Conservation (phyloP, 2,329 filamentous ascomycete genomes). For the Fusarium subglutinans region DNA sequence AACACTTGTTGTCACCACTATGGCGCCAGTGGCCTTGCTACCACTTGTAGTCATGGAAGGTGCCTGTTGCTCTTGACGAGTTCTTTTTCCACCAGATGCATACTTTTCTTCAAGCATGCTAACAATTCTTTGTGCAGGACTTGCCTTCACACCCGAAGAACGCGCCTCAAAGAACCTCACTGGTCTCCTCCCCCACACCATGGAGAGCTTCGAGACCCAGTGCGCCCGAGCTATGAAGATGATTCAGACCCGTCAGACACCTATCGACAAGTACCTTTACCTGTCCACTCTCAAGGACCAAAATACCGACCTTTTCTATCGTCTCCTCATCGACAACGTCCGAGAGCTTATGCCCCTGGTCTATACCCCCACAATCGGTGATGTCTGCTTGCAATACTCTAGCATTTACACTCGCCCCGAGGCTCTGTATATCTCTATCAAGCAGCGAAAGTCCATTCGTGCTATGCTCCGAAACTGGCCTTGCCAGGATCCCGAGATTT, state of each 20-base stretch:
- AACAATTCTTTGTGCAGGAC: slow-evolving; percentile 54
- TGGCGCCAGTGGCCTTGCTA: slow-evolving; percentile 5
- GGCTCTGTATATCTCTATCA: slow-evolving; percentile 94
- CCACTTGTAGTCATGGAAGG: background rate
- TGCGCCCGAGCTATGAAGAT: slow-evolving; percentile 76
- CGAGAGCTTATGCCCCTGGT: slow-evolving; percentile 84
- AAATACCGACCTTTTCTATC: slow-evolving; percentile 85
- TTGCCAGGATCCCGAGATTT: slow-evolving; percentile 88
- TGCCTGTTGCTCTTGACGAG: background rate
- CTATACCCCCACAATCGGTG: slow-evolving; percentile 91
- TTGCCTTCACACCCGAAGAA: slow-evolving; percentile 72
- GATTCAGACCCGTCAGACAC: slow-evolving; percentile 73
- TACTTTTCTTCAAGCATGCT: slow-evolving; percentile 8
- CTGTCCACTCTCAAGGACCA: slow-evolving; percentile 78
- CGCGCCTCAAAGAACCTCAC: slow-evolving; percentile 72
- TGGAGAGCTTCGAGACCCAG: slow-evolving; percentile 68
- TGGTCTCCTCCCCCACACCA: slow-evolving; percentile 71
- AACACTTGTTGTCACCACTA: slow-evolving; percentile 27
- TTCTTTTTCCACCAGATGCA: background rate
- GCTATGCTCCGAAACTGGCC: slow-evolving; percentile 95
- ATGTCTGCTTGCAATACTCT: slow-evolving; percentile 96
- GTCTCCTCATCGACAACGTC: slow-evolving; percentile 79
- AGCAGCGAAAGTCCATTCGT: slow-evolving; percentile 89
- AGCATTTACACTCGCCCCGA: slow-evolving; percentile 95
- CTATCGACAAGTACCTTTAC: slow-evolving; percentile 86